Percentiles rank a stretch among this genome's conserved stretches.
These are phyloP conservation scores for Blastobotrys americana DNA, from an alignment of 805 yeast species.

Conservation along the genomic window DNA sequence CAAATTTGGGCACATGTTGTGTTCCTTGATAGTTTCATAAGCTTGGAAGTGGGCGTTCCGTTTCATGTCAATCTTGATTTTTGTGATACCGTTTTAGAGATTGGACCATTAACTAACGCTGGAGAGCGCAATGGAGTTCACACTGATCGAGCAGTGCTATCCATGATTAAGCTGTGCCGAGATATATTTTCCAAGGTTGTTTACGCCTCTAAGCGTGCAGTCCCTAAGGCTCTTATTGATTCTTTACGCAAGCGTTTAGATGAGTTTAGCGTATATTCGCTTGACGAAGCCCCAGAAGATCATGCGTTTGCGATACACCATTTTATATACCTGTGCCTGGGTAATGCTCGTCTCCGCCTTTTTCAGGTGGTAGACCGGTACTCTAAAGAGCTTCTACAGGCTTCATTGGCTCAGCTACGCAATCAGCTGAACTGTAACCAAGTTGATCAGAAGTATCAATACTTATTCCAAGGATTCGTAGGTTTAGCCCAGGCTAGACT, in stretches of 20 bases:
- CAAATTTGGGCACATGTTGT: slow-evolving; percentile 23
- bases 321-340: not conserved
- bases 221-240: not conserved
- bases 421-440: not conserved
- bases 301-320: not conserved
- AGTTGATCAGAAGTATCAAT: slow-evolving; percentile 2
- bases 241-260: not conserved
- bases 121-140: not conserved
- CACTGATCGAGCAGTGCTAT: not conserved
- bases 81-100: slow-evolving; percentile 7
- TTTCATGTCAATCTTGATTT: slow-evolving; percentile 13
- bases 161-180: not conserved
- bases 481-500: not conserved
- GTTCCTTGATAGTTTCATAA: slow-evolving; percentile 18
- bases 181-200: not conserved
- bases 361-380: not conserved
- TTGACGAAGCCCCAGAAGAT: not conserved
- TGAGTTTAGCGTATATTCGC: not conserved
- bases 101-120: not conserved
- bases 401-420: not conserved
- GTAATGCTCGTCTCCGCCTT: not conserved
- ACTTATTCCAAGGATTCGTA: slow-evolving; percentile 1
- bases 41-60: slow-evolving; percentile 19
- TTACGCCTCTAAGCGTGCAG: not conserved
- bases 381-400: not conserved